These are phyloP conservation scores for Torrubiellomyces zombiae DNA, from an alignment of 2,329 filamentous ascomycete genomes.

Conservation along the genomic window DNA sequence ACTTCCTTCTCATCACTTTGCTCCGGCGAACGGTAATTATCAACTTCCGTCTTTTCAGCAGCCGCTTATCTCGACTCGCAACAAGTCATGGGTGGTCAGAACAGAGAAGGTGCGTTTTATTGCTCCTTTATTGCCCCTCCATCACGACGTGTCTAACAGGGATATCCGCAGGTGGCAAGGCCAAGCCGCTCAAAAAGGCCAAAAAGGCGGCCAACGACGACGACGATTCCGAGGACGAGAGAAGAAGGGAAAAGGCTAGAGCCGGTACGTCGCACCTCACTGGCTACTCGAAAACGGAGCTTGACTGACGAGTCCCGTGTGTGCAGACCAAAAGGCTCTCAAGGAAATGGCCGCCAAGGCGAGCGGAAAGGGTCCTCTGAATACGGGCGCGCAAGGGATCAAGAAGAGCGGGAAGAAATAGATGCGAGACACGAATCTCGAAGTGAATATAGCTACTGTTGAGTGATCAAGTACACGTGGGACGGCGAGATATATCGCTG, in stretches of 20 bases:
- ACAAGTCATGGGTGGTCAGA: slow-evolving; percentile 23
- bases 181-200: slow-evolving; percentile 3
- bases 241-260: background rate
- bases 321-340: slow-evolving; percentile 61
- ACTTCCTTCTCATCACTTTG: too few relatives aligned
- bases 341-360: slow-evolving; percentile 73
- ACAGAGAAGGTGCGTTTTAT: slow-evolving; percentile 19
- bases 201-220: background rate
- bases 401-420: slow-evolving; percentile 99
- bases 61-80: too few relatives aligned
- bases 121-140: background rate
- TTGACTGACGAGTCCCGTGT: slow-evolving; percentile 1
- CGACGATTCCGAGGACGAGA: background rate
- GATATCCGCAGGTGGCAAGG: slow-evolving; percentile 6
- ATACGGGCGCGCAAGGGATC: slow-evolving; percentile 73
- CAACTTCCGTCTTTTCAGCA: too few relatives aligned
- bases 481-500: too few relatives aligned
- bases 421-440: too few relatives aligned
- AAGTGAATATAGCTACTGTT: too few relatives aligned
- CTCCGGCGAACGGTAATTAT: too few relatives aligned
- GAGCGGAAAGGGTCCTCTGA: slow-evolving; percentile 76
- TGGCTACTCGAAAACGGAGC: too few relatives aligned
- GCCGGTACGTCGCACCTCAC: background rate
- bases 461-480: too few relatives aligned
- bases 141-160: too few relatives aligned